Evolutionary conservation across 192 early-diverging fungal species (phyloP), one percentile per base, ranked within the genome.

Genomic region (Gonapodya prolifera): DNA sequence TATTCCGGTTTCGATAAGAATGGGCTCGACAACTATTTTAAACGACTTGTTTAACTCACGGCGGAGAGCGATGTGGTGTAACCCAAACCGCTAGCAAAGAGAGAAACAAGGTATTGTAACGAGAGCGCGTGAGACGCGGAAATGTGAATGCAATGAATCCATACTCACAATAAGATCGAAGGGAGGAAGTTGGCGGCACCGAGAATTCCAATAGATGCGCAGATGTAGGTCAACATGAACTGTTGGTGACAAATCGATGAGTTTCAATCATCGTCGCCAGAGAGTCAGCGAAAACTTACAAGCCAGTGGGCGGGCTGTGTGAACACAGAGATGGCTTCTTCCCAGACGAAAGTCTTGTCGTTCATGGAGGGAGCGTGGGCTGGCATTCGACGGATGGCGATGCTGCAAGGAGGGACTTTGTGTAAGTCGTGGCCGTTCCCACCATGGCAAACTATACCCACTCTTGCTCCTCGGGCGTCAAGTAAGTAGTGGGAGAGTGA

Each of bases 341-440:
- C 45, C 45, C 45, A 61, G 45, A 61, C 45, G 45, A 61, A 61
- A 23, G 45, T 61, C 45, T 61, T 61, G 45, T 61, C 45, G 45
- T 61, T 8, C 45, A 61, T 61, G 45, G 45, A 61, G 8, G 45
- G 45, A 2, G 71, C 71, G 29, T 73, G 2, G 18, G 31, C 8
- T 8, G 71, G 71, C 18, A 73, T 2, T 2, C 71, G 71, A 29
- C 71, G 71, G 71, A 73, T 32, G 71, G 71, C 71, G 31, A 73
- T 73, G 71, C 45, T 61, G 45, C 45, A 23, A 61, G 45, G 23
- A 61, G 45, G 8, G 45, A 61, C 45, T 16, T 16, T 8, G 8
- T 61, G 8, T 61, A 61, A 23, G 45, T 61, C 45, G 23, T 8
- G 45, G 8, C 8, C 45, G 23, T 16, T 61, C 45, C 8, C 8